Base-by-base conservation (phyloP, 2,329 filamentous ascomycete genomes). In the Pezicula rhizophila region DNA sequence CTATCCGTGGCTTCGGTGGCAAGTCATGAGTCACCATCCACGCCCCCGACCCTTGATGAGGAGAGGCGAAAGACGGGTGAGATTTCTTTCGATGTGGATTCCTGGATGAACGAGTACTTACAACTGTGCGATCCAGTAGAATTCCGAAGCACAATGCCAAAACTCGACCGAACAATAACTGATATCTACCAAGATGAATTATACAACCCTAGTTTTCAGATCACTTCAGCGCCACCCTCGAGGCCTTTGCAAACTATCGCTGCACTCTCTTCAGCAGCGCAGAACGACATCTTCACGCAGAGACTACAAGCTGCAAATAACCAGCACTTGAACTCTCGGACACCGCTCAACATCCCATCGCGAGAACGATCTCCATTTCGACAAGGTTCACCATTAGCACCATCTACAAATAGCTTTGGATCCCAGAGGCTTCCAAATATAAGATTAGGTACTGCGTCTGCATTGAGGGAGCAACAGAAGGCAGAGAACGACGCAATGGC, bases 101-200 rank as follows among this genome's bases (percentile, higher is more conserved):
- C 63, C 44, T 78, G 76, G 76, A 72, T 80, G 71, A 70, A 79
- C 68, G 70, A 79, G 64, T 82, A 79, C 85, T 90, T 82, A 91
- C 84, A 70, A 64, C 70, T 74, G 66, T 69, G 48, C 51, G 52
- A 57, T 45, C 18, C 49, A 63, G 62, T 67, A 71, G 63, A 66
- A 72, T 67, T 60, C 74, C 82, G 77, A 80, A 72, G 72, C 53
- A 72, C 74, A 35, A 72, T 83, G 23, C 86, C 90, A 23, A 93
- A 92, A 68, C 78, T 95, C 55, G 85, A 90, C 57, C 79, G 89
- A 49, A 93, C 90, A 0, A 89, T 93, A 70, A 92, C 89, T 15
- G 89, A 95, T 62, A 78, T 89, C 44, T 92, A 87, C 62, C 78
- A 82, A 60, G 91, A 96, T 65, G 89, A 93, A 66, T 77, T 95